These are phyloP conservation scores for Aaosphaeria pasadenensis DNA, from an alignment of 2,329 filamentous ascomycete species.

Conservation along the genomic window DNA sequence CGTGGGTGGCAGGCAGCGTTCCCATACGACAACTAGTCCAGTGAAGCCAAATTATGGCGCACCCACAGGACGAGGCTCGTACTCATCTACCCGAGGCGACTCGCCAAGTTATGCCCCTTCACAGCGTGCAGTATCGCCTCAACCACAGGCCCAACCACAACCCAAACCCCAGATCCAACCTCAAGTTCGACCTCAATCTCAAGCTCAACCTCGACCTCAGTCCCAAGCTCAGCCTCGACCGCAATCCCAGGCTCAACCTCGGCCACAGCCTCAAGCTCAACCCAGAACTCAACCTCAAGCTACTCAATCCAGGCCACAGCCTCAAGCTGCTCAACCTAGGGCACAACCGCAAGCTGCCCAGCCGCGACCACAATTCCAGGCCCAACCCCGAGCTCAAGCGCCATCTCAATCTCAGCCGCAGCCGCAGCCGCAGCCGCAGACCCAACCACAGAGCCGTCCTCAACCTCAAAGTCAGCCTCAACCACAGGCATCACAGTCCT, in stretches of 20 bases:
- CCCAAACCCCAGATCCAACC: too few relatives aligned
- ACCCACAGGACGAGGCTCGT: slow-evolving; percentile 31
- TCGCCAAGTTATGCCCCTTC: slow-evolving; percentile 31
- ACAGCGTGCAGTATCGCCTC: slow-evolving; percentile 43
- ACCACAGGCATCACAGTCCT: slow-evolving; percentile 17
- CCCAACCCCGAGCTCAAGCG: too few relatives aligned
- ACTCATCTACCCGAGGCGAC: slow-evolving; percentile 38
- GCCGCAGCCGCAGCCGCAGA: slow-evolving; percentile 23
- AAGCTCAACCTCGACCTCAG: slow-evolving; percentile 6
- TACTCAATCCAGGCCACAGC: too few relatives aligned
- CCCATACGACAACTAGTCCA: slow-evolving; percentile 40
- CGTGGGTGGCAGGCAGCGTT: slow-evolving; percentile 27
- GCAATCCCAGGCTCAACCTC: too few relatives aligned
- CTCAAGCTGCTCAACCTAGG: too few relatives aligned
- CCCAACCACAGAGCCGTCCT: slow-evolving; percentile 11
- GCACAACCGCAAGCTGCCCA: too few relatives aligned
- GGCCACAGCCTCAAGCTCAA: too few relatives aligned
- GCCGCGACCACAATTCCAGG: too few relatives aligned
- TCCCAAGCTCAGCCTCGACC: too few relatives aligned
- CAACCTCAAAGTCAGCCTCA: slow-evolving; percentile 45
- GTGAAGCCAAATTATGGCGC: slow-evolving; percentile 37
- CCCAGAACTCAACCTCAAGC: too few relatives aligned
- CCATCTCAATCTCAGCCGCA: too few relatives aligned
- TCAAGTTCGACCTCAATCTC: too few relatives aligned
- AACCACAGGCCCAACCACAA: slow-evolving; percentile 20